Conservation (phyloP, 371 early-diverging fungal species). For the Haplosporangium sp. region DNA sequence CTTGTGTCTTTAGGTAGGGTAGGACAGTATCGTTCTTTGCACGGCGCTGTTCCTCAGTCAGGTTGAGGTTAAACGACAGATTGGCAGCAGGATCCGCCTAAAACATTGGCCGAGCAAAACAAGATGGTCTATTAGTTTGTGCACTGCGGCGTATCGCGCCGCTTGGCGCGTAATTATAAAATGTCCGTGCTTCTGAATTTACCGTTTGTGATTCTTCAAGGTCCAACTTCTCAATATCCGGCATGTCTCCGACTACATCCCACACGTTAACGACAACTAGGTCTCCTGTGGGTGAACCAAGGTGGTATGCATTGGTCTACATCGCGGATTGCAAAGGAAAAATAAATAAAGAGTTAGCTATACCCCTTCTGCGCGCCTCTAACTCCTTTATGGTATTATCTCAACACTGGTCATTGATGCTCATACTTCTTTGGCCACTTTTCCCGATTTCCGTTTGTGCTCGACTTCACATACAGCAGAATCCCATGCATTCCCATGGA, state of each 20-base stretch:
- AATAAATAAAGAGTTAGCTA: not conserved
- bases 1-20: slow-evolving; percentile 84
- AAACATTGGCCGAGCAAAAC: not conserved
- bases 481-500: slow-evolving; percentile 41
- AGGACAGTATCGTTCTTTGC: slow-evolving; percentile 80
- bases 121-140: not conserved
- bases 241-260: slow-evolving; percentile 53
- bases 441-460: slow-evolving; percentile 59
- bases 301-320: slow-evolving; percentile 47
- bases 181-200: not conserved
- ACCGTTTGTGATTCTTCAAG: slow-evolving; percentile 48
- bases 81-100: slow-evolving; percentile 70
- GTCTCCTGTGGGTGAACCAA: slow-evolving; percentile 32
- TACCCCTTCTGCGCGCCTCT: not conserved
- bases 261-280: slow-evolving; percentile 45
- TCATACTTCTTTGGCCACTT: slow-evolving; percentile 57
- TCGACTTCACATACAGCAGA: slow-evolving; percentile 55
- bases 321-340: not conserved
- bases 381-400: not conserved
- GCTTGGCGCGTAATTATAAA: no score
- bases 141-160: no score
- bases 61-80: slow-evolving; percentile 83
- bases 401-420: no score
- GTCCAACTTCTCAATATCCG: slow-evolving; percentile 42
- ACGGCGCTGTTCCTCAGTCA: slow-evolving; percentile 87